These are phyloP conservation scores for Ramularia collo-cygni DNA, from an alignment of 2,329 filamentous ascomycete species.

Conservation along the genomic window DNA sequence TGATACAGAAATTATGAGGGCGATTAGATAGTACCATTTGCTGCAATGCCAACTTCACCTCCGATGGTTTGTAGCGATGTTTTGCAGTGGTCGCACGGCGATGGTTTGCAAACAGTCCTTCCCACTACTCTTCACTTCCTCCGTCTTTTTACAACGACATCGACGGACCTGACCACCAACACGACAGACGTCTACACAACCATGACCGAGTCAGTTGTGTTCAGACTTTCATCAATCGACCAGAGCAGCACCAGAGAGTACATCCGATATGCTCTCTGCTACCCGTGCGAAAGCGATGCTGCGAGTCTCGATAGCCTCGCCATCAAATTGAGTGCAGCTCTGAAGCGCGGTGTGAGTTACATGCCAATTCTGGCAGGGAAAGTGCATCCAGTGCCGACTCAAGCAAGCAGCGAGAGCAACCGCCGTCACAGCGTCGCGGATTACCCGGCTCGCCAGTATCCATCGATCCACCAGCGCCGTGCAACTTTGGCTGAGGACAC, in stretches of 20 bases:
- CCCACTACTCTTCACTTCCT: neutral
- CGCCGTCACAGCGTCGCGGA: neutral
- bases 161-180: conserved; percentile 2
- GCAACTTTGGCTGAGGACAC: neutral
- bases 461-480: neutral
- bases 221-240: conserved; percentile 20
- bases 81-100: no score
- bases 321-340: conserved; percentile 6
- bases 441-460: neutral
- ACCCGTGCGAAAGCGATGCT: conserved; percentile 9
- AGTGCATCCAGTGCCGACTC: conserved; percentile 1
- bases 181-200: conserved; percentile 1
- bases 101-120: neutral
- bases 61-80: neutral
- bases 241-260: conserved; percentile 13
- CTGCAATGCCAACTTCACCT: neutral
- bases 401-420: neutral
- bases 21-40: neutral
- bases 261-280: conserved; percentile 18
- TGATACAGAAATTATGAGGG: neutral
- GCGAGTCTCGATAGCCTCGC: conserved; percentile 1
- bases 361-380: conserved; percentile 12
- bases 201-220: conserved; percentile 12
- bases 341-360: conserved; percentile 13
- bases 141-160: neutral